Evolutionary conservation across 2,329 filamentous ascomycete genomes (phyloP), one percentile per base, ranked within the genome.

Genomic region (Trichoderma sp.): DNA sequence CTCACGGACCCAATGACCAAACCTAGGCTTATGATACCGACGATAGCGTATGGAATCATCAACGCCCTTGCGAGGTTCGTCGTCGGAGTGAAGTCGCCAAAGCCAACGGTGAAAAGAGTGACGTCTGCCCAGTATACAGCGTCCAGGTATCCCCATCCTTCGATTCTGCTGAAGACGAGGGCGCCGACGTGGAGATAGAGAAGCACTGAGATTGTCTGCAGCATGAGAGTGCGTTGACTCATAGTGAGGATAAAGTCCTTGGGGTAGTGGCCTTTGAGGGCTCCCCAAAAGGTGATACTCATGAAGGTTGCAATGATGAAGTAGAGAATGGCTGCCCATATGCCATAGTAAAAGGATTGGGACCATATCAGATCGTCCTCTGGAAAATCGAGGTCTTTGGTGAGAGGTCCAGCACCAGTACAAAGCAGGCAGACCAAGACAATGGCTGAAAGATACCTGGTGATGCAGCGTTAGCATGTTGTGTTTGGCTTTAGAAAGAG

Each of bases 131-230:
- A 93, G 74, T 93, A 93, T 1, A 93, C 80, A 3, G 87, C 86
- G 71, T 97, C 91, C 1, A 91, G 85, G 72, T 90, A 97, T 21
- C 82, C 79, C 88, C 93, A 95, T 3, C 78, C 83, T 67, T 96
- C 89, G 3, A 95, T 83, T 1, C 80, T 80, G 6, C 87, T 86
- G 72, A 95, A 97, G 0, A 96, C 78, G 0, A 88, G 84, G 0
- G 89, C 92, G 0, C 93, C 93, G 2, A 92, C 77, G 0, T 91
- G 87, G 0, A 97, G 80, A 81, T 95, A 97, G 55, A 91, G 78
- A 59, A 96, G 88, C 73, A 96, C 91, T 63, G 90, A 80, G 76
- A 96, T 96, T 1, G 92, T 96, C 76, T 97, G 93, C 30, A 97
- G 78, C 81, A 97, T 97, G 24, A 97, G 80, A 0, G 92, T 97